Percentiles rank a stretch among this genome's conserved stretches.
phyloP scores from a whole-genome alignment of 192 early-diverging fungal genomes.

The Phycomyces nitens region DNA sequence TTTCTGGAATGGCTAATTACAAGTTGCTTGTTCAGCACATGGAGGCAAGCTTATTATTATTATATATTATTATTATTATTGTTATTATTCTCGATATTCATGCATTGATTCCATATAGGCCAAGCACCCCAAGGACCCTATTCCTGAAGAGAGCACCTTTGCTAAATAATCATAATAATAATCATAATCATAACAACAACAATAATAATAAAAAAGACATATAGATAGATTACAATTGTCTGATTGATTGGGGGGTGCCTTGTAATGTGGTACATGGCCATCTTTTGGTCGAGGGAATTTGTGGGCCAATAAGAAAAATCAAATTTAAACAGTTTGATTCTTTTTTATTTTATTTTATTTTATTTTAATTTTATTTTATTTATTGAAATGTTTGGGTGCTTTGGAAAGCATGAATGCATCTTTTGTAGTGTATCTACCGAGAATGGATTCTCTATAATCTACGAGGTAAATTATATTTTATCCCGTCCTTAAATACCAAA shows the following conservation, averaged over 20 bases:
- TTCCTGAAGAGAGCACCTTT: conserved; percentile 21
- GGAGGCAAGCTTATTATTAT: conserved; percentile 14
- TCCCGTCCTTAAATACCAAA: too few relatives aligned
- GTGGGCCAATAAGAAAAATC: too few relatives aligned
- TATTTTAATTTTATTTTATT: conserved; percentile 8
- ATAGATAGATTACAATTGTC: too few relatives aligned
- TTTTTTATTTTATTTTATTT: too few relatives aligned
- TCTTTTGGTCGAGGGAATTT: too few relatives aligned
- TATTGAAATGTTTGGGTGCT: conserved; percentile 16
- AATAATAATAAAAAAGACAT: too few relatives aligned
- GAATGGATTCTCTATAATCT: conserved; percentile 21
- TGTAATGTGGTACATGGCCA: too few relatives aligned
- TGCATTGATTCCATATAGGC: conserved; percentile 14
- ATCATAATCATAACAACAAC: neutral
- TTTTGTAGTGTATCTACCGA: conserved; percentile 18
- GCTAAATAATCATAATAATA: neutral
- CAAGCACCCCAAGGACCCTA: conserved; percentile 28
- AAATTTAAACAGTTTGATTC: too few relatives aligned
- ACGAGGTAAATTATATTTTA: conserved; percentile 20
- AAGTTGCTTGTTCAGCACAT: conserved; percentile 30
- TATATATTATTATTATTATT: neutral
- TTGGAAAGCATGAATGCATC: conserved; percentile 2
- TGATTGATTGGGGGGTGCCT: too few relatives aligned
- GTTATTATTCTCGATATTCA: neutral
- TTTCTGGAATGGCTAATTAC: conserved; percentile 30